phyloP scores from a whole-genome alignment of 208 protist genomes.

The Acanthamoeba healyi region DNA sequence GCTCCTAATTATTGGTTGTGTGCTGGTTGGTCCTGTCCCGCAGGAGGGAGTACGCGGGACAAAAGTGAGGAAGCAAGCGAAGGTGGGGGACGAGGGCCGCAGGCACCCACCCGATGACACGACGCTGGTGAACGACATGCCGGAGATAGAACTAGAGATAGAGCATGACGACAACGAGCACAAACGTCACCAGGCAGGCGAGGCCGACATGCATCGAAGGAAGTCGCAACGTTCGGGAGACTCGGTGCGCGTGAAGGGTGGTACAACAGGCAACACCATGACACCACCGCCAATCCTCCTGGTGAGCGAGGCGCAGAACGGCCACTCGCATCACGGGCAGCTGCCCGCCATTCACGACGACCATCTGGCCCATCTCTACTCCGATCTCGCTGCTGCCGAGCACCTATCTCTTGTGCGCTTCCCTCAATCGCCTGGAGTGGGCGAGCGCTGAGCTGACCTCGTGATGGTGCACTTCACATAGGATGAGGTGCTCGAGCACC shows the following conservation, averaged over 20 bases:
- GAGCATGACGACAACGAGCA: background rate
- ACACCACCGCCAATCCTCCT: background rate
- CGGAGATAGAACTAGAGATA: constrained; percentile 21
- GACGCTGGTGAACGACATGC: background rate
- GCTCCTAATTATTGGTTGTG: background rate
- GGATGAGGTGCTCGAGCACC: constrained; percentile 44
- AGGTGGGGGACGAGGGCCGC: background rate
- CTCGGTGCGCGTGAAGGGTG: background rate
- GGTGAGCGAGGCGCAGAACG: background rate
- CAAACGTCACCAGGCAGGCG: background rate
- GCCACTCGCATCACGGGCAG: background rate
- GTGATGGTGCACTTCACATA: background rate
- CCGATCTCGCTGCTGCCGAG: constrained; percentile 25
- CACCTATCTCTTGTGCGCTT: background rate
- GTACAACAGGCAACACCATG: background rate
- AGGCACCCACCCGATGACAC: background rate
- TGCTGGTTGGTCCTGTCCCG: background rate
- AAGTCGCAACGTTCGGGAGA: background rate
- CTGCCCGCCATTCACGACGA: background rate
- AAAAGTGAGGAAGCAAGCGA: background rate
- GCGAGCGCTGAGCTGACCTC: too few relatives aligned
- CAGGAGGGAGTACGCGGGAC: background rate
- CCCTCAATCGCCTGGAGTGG: background rate
- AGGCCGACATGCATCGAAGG: background rate
- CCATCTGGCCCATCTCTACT: constrained; percentile 22